phyloP scores from a whole-genome alignment of 441 rosid species.

The Geranium incanum region DNA sequence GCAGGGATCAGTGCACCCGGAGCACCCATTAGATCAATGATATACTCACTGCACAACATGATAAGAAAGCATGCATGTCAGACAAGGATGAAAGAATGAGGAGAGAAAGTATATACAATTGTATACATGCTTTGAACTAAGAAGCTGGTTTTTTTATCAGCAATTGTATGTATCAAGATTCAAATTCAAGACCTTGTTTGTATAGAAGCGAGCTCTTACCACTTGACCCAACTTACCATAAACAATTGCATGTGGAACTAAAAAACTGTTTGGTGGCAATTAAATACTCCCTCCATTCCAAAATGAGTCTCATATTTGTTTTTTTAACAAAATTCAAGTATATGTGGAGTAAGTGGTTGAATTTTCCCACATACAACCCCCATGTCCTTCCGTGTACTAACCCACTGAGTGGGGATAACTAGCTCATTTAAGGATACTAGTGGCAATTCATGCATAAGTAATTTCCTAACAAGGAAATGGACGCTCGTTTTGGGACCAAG shows the following conservation, averaged over 20 bases:
- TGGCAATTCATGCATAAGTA: too few relatives aligned
- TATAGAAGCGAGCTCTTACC: too few relatives aligned
- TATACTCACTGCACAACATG: constrained; percentile 70
- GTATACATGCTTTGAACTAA: not conserved
- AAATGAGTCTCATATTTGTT: not conserved
- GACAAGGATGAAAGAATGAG: not conserved
- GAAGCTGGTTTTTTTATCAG: not conserved
- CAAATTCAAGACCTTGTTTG: too few relatives aligned
- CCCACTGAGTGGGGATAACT: not conserved
- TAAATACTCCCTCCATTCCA: not conserved
- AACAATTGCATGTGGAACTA: too few relatives aligned
- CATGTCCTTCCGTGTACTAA: not conserved
- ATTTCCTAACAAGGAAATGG: not conserved
- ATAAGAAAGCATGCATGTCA: constrained; percentile 9
- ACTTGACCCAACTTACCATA: too few relatives aligned
- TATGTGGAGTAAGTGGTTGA: not conserved
- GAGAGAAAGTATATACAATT: not conserved
- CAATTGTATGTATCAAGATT: too few relatives aligned
- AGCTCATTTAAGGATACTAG: too few relatives aligned
- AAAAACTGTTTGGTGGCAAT: too few relatives aligned
- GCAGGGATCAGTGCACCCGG: constrained; percentile 90
- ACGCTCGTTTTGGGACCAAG: not conserved
- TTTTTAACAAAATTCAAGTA: not conserved
- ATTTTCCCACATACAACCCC: not conserved
- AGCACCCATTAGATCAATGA: constrained; percentile 98